Evolutionary conservation across 75 land plant genomes (phyloP).

Genomic region (Cupressus sempervirens): DNA sequence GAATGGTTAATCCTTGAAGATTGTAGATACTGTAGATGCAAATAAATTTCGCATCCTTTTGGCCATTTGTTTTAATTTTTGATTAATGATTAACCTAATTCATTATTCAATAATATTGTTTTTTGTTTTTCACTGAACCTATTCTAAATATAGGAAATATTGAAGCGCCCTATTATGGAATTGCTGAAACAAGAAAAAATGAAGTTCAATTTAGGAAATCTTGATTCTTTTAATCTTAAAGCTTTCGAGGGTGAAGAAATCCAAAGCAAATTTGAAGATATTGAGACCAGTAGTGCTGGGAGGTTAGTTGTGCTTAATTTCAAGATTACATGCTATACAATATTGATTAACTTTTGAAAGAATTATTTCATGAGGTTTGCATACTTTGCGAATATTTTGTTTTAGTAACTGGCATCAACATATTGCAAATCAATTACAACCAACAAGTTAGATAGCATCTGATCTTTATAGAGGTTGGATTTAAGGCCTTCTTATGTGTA

Average conservation of each 20-base stretch:
- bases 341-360: background rate
- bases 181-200: conserved; percentile 31
- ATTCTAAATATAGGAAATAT: conserved; percentile 29
- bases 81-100: background rate
- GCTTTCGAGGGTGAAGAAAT: background rate
- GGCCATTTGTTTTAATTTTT: background rate
- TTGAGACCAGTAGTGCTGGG: background rate
- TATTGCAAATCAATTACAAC: background rate
- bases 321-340: background rate
- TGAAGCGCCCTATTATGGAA: conserved; percentile 60
- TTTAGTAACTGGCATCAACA: background rate
- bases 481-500: background rate
- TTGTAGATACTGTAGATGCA: background rate
- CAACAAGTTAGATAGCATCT: background rate
- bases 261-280: background rate
- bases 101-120: background rate
- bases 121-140: background rate
- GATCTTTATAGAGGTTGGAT: conserved; percentile 1
- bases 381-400: background rate
- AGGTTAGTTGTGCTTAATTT: conserved; percentile 3
- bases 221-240: conserved; percentile 3
- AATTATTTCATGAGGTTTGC: background rate
- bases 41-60: background rate
- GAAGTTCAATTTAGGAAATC: conserved; percentile 6
- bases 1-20: background rate